Base-by-base conservation (phyloP, 306 rosid species). In the Inga laurina region DNA sequence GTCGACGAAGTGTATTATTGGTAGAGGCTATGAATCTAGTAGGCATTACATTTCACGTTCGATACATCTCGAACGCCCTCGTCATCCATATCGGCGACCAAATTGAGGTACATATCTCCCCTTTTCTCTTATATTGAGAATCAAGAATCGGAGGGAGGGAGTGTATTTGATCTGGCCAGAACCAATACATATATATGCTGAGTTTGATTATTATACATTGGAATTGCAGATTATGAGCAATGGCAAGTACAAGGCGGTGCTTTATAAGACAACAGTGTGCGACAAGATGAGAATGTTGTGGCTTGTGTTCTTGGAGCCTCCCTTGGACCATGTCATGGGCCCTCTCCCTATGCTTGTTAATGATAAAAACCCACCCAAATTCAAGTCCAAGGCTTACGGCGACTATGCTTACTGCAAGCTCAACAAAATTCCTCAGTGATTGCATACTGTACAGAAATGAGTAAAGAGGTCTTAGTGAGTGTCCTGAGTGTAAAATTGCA, bases 21-120 rank as follows among this genome's bases (percentile, higher is more conserved):
- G 1, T 27, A 27, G 30, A 27, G 1, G 30, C 30, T 27, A 27
- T 27, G 30, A 27, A 27, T 27, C 30, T 27, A 0, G 30, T 27
- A 1, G 30, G 1, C 30, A 27, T 27, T 27, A 27, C 30, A 27
- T 27, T 27, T n/a, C n/a, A n/a, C n/a, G 94, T 90, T 67, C 87
- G 83, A 74, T 90, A 92, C 85, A 89, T 91, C 16, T 96, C 93
- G 13, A 90, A 94, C 78, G 97, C 98, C 52, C 84, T 94, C 0
- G 87, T 94, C 81, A 39, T 94, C 80, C 98, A 92, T 82, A 82
- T 94, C 39, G 98, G 98, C 0, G 98, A 94, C 68, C 98, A 92
- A 74, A 62, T 91, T 70, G 94, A 94, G 95, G 98, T 94, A 85
- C 18, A 2, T 19, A 21, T 3, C 32, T 10, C 1, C 15, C 2